Evolutionary conservation across 176 grass and related monocot genomes (phyloP), one percentile per base, ranked within the genome.

Genomic region (Oryza nivara): DNA sequence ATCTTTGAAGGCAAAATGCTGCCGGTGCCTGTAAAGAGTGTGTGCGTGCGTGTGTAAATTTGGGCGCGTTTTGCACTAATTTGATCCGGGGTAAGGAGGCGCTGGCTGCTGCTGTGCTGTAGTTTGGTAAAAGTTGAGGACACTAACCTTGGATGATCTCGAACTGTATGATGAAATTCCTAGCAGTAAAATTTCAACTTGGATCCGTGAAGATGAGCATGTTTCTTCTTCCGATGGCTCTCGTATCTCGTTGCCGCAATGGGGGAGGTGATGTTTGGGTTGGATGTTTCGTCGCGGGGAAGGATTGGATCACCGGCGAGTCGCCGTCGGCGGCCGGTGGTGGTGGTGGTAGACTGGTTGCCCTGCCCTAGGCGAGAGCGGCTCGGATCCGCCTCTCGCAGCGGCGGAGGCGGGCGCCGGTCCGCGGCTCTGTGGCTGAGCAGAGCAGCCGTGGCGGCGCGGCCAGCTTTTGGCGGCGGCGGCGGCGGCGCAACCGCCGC

Each of bases 21-120:
- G 49, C 34, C 70, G 38, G 22, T 48, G 44, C 86, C 47, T 14
- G 65, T 43, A 56, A 83, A 83, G 66, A 44, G 32, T 8, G 40
- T 7, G 40, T 7, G 40, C 7, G 40, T 41, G 40, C 41, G 64
- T 58, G 54, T 72, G 71, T 81, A 89, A 77, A 90, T 84, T 15
- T 74, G 40, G 58, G 15, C 68, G 20, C 17, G 9, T 80, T 48
- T 40, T 63, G 40, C 2, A n/a, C 80, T 87, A 87, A 83, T 74
- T 79, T 83, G 51, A 80, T 67, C 61, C 6, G 25, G 48, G 48
- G 68, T 17, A 35, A 64, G 58, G 28, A 15, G 49, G 49, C 49
- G 9, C 70, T 80, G 48, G 47, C 40, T 26, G 6, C 40, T 26
- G 14, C 5, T 52, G 19, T 26, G 14, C 5, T 52, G 19, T 5